phyloP scores from a whole-genome alignment of 495 filamentous ascomycete genomes.

The Talaromyces wortmannii region DNA sequence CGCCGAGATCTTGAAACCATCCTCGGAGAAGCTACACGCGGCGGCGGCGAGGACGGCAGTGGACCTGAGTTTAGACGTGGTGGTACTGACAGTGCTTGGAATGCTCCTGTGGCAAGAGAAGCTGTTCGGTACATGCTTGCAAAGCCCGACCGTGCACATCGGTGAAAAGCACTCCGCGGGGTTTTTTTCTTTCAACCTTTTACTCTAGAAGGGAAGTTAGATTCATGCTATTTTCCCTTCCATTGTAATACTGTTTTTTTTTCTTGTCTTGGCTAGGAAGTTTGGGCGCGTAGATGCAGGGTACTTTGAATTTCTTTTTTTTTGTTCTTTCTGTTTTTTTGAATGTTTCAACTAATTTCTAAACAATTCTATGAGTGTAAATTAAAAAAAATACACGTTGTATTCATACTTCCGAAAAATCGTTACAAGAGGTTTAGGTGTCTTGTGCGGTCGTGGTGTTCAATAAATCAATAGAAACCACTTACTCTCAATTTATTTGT shows the following conservation, averaged over 20 bases:
- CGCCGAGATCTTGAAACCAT: slow-evolving; percentile 86
- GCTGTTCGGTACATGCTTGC: slow-evolving; percentile 44
- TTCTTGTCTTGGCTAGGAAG: slow-evolving; percentile 1
- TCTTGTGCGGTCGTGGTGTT: no score
- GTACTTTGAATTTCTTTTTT: background rate
- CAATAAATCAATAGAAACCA: no score
- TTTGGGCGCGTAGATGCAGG: background rate
- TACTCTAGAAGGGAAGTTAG: background rate
- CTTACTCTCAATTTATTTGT: no score
- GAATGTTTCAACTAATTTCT: background rate
- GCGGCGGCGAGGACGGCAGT: slow-evolving; percentile 55
- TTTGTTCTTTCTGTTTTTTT: background rate
- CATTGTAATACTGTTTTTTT: slow-evolving; percentile 6
- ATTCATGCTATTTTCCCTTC: slow-evolving; percentile 5
- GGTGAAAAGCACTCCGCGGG: background rate
- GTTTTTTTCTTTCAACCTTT: background rate
- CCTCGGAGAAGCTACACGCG: slow-evolving; percentile 68
- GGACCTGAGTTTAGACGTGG: slow-evolving; percentile 54
- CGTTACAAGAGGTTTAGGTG: background rate
- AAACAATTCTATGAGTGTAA: background rate
- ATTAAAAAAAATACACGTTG: background rate
- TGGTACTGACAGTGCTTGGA: slow-evolving; percentile 49
- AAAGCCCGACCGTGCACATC: slow-evolving; percentile 28
- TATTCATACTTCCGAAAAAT: background rate
- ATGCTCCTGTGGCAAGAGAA: slow-evolving; percentile 36